These are phyloP conservation scores for Debaryomyces coudertii DNA, from an alignment of 1,139 yeast species.

Conservation along the genomic window DNA sequence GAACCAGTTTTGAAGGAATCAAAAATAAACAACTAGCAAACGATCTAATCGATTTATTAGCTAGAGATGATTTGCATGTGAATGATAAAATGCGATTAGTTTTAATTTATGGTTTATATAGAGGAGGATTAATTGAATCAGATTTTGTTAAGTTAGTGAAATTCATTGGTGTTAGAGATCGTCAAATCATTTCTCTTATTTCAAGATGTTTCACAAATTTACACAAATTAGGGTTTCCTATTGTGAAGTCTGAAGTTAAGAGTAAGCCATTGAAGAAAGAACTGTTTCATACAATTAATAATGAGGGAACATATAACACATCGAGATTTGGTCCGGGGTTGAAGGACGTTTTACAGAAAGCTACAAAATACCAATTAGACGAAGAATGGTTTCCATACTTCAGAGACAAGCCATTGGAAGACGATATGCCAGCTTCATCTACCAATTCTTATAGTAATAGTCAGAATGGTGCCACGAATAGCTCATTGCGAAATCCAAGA, in stretches of 20 bases:
- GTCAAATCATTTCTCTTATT: conserved; percentile 53
- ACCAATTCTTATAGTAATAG: conserved; percentile 32
- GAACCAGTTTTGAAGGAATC: conserved; percentile 71
- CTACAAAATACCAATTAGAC: conserved; percentile 53
- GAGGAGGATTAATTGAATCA: conserved; percentile 79
- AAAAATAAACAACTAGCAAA: conserved; percentile 67
- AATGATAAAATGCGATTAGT: conserved; percentile 77
- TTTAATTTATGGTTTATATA: conserved; percentile 74
- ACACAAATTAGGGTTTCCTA: conserved; percentile 64
- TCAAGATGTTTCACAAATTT: conserved; percentile 64
- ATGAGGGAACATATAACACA: conserved; percentile 68
- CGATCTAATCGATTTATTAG: conserved; percentile 61
- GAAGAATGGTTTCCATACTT: conserved; percentile 70
- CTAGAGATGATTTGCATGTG: conserved; percentile 51
- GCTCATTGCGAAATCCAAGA: conserved; percentile 68
- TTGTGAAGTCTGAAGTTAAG: conserved; percentile 54
- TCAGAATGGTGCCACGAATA: conserved; percentile 16
- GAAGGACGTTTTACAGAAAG: conserved; percentile 57
- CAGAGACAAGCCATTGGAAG: conserved; percentile 73
- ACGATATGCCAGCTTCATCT: conserved; percentile 42
- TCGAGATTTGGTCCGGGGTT: conserved; percentile 78
- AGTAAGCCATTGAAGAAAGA: conserved; percentile 44
- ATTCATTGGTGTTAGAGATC: conserved; percentile 66
- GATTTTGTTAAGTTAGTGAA: conserved; percentile 73
- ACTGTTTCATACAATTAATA: conserved; percentile 67